These are phyloP conservation scores for Aaosphaeria pasadenensis DNA, from an alignment of 2,329 filamentous ascomycete genomes.

Conservation along the genomic window DNA sequence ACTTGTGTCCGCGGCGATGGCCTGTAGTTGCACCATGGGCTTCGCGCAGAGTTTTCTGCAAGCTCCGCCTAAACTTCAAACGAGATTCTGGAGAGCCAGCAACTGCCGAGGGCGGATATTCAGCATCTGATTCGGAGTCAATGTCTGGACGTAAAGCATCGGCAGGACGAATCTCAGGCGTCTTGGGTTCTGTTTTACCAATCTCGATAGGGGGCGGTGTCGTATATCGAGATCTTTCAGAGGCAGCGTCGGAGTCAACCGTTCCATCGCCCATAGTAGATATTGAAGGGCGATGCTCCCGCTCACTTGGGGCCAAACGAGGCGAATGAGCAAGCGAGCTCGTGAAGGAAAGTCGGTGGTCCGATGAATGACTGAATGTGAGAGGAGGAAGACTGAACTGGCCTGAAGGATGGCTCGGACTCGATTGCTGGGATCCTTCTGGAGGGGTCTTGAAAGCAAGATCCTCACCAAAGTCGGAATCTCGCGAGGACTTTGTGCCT, in stretches of 20 bases:
- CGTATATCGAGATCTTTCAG: constrained; percentile 28
- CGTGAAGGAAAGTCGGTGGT: constrained; percentile 27
- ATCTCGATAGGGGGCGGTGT: constrained; percentile 30
- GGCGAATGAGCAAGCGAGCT: constrained; percentile 35
- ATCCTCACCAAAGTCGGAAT: constrained; percentile 34
- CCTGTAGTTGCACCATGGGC: constrained; percentile 61
- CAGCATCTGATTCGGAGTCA: constrained; percentile 28
- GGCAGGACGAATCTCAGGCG: constrained; percentile 18
- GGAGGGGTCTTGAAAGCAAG: constrained; percentile 46
- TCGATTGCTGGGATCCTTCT: constrained; percentile 39
- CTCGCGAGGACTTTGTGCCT: constrained; percentile 34
- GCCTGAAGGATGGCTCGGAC: constrained; percentile 26
- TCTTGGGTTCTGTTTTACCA: constrained; percentile 16
- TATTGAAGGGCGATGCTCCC: constrained; percentile 32
- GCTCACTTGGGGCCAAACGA: constrained; percentile 17
- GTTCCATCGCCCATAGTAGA: constrained; percentile 30
- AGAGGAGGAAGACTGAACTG: constrained; percentile 30
- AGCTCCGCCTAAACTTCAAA: constrained; percentile 74
- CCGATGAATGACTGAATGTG: constrained; percentile 29
- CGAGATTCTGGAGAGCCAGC: constrained; percentile 51
- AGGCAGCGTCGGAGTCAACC: constrained; percentile 26
- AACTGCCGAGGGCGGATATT: constrained; percentile 20
- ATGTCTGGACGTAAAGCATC: constrained; percentile 23
- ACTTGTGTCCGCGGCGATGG: constrained; percentile 69
- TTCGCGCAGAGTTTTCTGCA: constrained; percentile 87